Percentiles rank a stretch among this genome's conserved stretches.
These are phyloP conservation scores for Delphinella strobiligena DNA, from an alignment of 2,329 filamentous ascomycete species.

Conservation along the genomic window DNA sequence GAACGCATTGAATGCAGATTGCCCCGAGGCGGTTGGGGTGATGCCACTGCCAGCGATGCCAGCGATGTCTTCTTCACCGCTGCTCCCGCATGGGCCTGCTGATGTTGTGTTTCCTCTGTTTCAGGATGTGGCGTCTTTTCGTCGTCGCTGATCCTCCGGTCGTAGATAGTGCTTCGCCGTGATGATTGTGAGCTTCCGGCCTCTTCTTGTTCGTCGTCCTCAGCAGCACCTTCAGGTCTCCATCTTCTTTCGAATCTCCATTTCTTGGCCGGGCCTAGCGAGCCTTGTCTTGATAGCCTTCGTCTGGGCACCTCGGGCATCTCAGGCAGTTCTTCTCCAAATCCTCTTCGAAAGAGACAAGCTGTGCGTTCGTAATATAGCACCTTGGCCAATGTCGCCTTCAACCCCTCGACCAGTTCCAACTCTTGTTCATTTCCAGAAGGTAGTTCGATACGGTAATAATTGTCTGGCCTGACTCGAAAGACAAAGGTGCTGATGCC, in stretches of 20 bases:
- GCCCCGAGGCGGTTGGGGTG: neutral
- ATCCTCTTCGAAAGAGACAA: constrained; percentile 71
- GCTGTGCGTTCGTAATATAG: constrained; percentile 78
- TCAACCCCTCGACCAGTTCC: constrained; percentile 53
- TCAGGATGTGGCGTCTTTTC: constrained; percentile 1
- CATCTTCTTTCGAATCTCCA: constrained; percentile 36
- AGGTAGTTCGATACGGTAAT: constrained; percentile 83
- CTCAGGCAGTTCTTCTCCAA: constrained; percentile 62
- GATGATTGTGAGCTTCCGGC: constrained; percentile 8
- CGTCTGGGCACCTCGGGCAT: constrained; percentile 35
- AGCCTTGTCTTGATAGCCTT: constrained; percentile 16
- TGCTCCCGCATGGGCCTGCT: neutral
- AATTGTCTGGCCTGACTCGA: constrained; percentile 69
- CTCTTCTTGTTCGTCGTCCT: constrained; percentile 10
- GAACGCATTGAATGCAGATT: constrained; percentile 15
- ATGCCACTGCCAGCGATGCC: no score
- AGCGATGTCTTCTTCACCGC: neutral
- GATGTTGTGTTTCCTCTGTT: constrained; percentile 3
- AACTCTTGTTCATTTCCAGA: constrained; percentile 51
- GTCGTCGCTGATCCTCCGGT: constrained; percentile 1
- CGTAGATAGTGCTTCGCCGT: neutral
- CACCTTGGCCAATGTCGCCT: constrained; percentile 56
- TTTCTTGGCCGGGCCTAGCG: constrained; percentile 42
- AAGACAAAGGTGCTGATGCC: constrained; percentile 76
- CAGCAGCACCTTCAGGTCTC: constrained; percentile 29